phyloP scores from a whole-genome alignment of 495 filamentous ascomycete genomes.

The Aspergillus wentii region DNA sequence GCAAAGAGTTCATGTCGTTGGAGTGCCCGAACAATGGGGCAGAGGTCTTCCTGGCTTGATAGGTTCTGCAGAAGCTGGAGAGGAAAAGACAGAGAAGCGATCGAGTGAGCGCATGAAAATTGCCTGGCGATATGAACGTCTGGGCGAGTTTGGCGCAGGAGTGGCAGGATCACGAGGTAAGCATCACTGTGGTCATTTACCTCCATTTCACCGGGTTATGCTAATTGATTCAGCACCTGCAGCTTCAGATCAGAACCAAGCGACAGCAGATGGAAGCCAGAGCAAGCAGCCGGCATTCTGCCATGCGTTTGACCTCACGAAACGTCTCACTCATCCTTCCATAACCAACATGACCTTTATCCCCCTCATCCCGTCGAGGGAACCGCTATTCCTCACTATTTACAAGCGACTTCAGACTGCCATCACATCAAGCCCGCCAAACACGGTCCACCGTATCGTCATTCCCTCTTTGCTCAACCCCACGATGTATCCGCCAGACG shows the following conservation, averaged over 20 bases:
- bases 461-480: conserved; percentile 83
- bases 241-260: conserved; percentile 17
- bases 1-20: conserved; percentile 81
- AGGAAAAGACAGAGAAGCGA: conserved; percentile 34
- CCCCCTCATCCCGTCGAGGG: conserved; percentile 42
- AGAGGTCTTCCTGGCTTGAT: conserved; percentile 75
- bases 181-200: too few relatives aligned
- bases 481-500: conserved; percentile 65
- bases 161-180: conserved; percentile 51
- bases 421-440: conserved; percentile 52
- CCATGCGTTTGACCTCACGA: conserved; percentile 86
- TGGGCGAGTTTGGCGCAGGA: conserved; percentile 60
- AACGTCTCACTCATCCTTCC: conserved; percentile 62
- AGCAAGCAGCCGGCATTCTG: conserved; percentile 55
- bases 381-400: conserved; percentile 61
- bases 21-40: conserved; percentile 72
- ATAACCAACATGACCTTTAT: conserved; percentile 55
- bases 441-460: conserved; percentile 72
- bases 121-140: conserved; percentile 90
- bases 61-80: conserved; percentile 41
- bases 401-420: conserved; percentile 53
- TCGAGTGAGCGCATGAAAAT: conserved; percentile 88
- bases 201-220: too few relatives aligned
- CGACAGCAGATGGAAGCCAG: conserved; percentile 13
- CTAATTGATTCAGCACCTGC: conserved; percentile 22